These are phyloP conservation scores for Orychophragmus violaceus DNA, from an alignment of 345 rosid species.

Conservation along the genomic window DNA sequence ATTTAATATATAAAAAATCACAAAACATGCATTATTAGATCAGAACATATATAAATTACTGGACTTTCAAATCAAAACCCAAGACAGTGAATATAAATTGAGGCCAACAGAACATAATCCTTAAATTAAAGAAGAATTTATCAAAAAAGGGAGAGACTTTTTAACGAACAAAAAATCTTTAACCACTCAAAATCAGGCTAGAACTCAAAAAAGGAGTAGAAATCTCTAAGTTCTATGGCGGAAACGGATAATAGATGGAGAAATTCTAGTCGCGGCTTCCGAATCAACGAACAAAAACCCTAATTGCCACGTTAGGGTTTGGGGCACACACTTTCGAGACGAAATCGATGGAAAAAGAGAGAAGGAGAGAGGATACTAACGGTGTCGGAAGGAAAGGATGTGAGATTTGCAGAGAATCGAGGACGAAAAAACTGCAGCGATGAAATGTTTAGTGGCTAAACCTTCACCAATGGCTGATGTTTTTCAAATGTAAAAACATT, in stretches of 20 bases:
- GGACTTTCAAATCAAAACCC: too few species aligned
- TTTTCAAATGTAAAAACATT: too few species aligned
- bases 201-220: background rate
- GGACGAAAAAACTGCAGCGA: background rate
- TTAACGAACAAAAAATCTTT: background rate
- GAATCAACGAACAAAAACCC: constrained; percentile 20
- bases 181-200: background rate
- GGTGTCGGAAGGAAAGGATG: background rate
- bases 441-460: constrained; percentile 30
- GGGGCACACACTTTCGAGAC: background rate
- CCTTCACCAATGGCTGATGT: constrained; percentile 24
- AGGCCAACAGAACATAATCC: too few species aligned
- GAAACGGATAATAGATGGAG: background rate
- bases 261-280: background rate
- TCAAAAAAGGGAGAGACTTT: background rate
- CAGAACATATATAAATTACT: too few species aligned
- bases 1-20: background rate
- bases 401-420: constrained; percentile 1
- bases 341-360: background rate
- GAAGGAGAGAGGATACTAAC: background rate
- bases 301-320: constrained; percentile 20
- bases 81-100: too few species aligned
- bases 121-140: background rate
- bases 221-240: background rate
- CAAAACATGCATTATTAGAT: background rate